Evolutionary conservation across 2,329 filamentous ascomycete species (phyloP).

Genomic region (Alternaria sp.): DNA sequence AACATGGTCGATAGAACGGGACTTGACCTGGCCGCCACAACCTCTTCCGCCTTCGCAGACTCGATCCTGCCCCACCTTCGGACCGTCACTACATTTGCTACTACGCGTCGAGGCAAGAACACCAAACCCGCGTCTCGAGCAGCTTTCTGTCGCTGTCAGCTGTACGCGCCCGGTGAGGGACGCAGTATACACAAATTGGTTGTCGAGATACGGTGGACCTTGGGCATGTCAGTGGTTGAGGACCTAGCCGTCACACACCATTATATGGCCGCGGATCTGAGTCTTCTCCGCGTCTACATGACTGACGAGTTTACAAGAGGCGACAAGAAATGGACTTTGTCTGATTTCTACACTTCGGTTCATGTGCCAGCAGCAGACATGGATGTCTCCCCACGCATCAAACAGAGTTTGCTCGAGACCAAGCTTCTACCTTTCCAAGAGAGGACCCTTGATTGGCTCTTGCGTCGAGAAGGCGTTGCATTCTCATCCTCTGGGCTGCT

Average conservation of each 20-base stretch:
- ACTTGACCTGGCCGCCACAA: slow-evolving; percentile 28
- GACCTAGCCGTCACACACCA: slow-evolving; percentile 16
- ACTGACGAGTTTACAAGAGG: slow-evolving; percentile 10
- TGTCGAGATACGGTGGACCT: slow-evolving; percentile 38
- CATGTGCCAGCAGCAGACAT: slow-evolving; percentile 62
- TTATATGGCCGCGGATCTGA: slow-evolving; percentile 32
- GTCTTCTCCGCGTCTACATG: slow-evolving; percentile 35
- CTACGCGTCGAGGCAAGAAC: slow-evolving; percentile 25
- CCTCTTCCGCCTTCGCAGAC: slow-evolving; percentile 18
- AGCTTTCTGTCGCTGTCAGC: slow-evolving; percentile 34
- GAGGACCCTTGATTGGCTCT: slow-evolving; percentile 72
- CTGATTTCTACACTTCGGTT: slow-evolving; percentile 73
- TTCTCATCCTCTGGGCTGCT: slow-evolving; percentile 44
- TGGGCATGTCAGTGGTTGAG: slow-evolving; percentile 38
- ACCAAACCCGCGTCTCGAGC: slow-evolving; percentile 22
- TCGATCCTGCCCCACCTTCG: slow-evolving; percentile 30
- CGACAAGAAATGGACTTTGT: slow-evolving; percentile 53
- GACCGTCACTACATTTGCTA: slow-evolving; percentile 25
- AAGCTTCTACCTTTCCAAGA: slow-evolving; percentile 75
- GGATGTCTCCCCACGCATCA: slow-evolving; percentile 37
- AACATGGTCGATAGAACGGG: slow-evolving; percentile 18
- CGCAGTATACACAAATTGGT: slow-evolving; percentile 21
- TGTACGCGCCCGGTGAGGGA: slow-evolving; percentile 13
- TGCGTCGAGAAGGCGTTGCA: slow-evolving; percentile 68
- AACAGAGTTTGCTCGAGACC: slow-evolving; percentile 43